Evolutionary conservation across 2,329 filamentous ascomycete species (phyloP), one percentile per base, ranked within the genome.

Genomic region (Aspergillus brasiliensis): DNA sequence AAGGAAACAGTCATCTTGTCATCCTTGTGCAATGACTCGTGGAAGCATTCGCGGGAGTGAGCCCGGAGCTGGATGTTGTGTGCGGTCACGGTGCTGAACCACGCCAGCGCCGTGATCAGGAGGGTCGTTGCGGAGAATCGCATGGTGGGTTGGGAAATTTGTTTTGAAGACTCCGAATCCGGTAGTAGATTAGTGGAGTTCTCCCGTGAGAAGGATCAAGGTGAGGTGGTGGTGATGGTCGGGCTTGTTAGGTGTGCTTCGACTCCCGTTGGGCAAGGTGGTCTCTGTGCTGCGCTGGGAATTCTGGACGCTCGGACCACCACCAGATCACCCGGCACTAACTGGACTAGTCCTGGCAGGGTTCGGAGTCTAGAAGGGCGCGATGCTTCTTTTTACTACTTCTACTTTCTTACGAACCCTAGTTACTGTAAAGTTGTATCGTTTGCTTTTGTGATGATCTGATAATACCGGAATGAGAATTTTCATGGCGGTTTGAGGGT

Each of bases 1-100:
- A 96, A 99, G 28, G 93, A 96, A 61, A 99, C 93, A 8, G 92
- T 97, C 95, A 99, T 99, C 79, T 90, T 91, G 82, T 99, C 95
- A 78, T 97, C 95, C 76, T 85, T 87, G 82, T 96, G 94, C 61
- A 99, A 87, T 70, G 83, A 80, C 82, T 99, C 95, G 83, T 97
- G 91, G 85, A 98, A 99, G 83, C 95, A 99, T 83, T 99, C 95
- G 80, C 92, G 87, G 73, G 92, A 91, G 80, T 99, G 92, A 69
- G 93, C 90, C 64, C 89, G 89, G 73, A 99, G 88, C 77, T 95
- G 91, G 79, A 99, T 98, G 83, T 96, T 98, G 86, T 99, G 95
- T 70, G 91, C 92, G 67, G 86, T 77, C 63, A 86, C 84, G 67
- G 88, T 83, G 69, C 86, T 84, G 70, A 88, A 73, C 71, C 74